These are phyloP conservation scores for Spiraea crenata DNA, from an alignment of 331 rosid species.

Conservation along the genomic window DNA sequence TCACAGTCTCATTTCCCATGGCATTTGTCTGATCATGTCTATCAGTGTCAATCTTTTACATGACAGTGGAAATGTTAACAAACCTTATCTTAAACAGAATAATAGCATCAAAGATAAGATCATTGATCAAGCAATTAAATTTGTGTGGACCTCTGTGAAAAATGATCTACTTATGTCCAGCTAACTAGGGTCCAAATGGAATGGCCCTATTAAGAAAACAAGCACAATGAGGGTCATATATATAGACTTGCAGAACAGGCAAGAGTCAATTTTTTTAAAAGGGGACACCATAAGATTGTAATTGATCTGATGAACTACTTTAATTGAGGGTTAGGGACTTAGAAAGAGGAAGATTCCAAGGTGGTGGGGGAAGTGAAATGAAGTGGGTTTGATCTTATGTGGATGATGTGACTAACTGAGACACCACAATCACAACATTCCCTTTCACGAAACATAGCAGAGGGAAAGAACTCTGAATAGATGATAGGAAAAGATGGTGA, in stretches of 20 bases:
- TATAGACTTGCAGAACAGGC: constrained; percentile 22
- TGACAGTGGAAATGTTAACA: constrained; percentile 32
- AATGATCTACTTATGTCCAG: constrained; percentile 30
- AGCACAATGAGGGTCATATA: constrained; percentile 32
- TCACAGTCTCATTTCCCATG: constrained; percentile 17
- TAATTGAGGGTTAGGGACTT: constrained; percentile 5
- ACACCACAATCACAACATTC: constrained; percentile 51
- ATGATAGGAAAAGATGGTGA: no score
- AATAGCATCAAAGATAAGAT: constrained; percentile 50
- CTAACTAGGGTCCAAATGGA: constrained; percentile 30
- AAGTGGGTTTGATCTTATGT: constrained; percentile 28
- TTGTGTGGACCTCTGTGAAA: constrained; percentile 43
- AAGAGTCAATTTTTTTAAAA: constrained; percentile 17
- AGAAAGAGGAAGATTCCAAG: constrained; percentile 29
- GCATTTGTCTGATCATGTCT: constrained; percentile 52
- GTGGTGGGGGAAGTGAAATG: constrained; percentile 33
- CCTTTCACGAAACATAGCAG: constrained; percentile 38
- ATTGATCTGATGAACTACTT: constrained; percentile 26
- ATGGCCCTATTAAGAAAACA: constrained; percentile 7
- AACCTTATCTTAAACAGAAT: constrained; percentile 48
- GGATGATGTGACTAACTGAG: constrained; percentile 73
- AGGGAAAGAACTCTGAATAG: background rate
- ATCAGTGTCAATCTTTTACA: constrained; percentile 16
- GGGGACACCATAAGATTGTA: constrained; percentile 38
- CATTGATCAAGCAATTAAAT: constrained; percentile 14